Base-by-base conservation (phyloP, 2,329 filamentous ascomycete species). In the Pseudocercospora crystallina region DNA sequence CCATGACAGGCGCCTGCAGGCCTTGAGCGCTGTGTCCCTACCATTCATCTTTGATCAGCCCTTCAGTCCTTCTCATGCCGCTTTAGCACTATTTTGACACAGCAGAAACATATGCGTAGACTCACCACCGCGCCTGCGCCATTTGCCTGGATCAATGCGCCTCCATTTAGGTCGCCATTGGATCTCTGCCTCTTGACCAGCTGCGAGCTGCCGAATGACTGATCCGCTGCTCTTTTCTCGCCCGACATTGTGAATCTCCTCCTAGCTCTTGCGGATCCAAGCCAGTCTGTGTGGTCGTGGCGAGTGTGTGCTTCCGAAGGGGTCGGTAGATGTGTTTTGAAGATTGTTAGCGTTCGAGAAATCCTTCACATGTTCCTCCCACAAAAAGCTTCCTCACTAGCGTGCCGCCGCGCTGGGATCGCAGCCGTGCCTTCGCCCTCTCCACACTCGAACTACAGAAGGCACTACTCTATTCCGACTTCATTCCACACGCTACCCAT, bases 1-100 rank as follows among this genome's bases (percentile, higher is more conserved):
- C 90, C 90, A 97, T 96, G 38, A 96, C 86, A 1, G 92, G 90
- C 51, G 92, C 88, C 69, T 95, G 85, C 29, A 99, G 80, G 45
- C 82, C 84, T 69, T 90, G 95, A 40, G 90, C 91, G 62, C 90
- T 82, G 47, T 86, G 82, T 56, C 82, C 81, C 90, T 95, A 71
- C 41, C 55, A 39, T 38, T 42, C 47, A 53, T 45, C 39, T 44
- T 26, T 35, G 47, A 60, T 65, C 58, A 65, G 63, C 49, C 43
- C 51, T 43, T 51, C 43, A 37, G 32, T 43, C 55, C 54, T 62
- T 59, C 30, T 29, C 12, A 20, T 43, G 33, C 38, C 37, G 49
- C 49, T 64, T 64, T 60, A 63, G 61, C 58, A 57, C 52, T 58
- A 36, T 35, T 39, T 40, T 26, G 11, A 13, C 11, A 20, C 35